A percentile compares a stretch with the other conserved stretches of the same genome.
These are phyloP conservation scores for Aspergillus ustus DNA, from an alignment of 2,329 filamentous ascomycete species.

Conservation along the genomic window DNA sequence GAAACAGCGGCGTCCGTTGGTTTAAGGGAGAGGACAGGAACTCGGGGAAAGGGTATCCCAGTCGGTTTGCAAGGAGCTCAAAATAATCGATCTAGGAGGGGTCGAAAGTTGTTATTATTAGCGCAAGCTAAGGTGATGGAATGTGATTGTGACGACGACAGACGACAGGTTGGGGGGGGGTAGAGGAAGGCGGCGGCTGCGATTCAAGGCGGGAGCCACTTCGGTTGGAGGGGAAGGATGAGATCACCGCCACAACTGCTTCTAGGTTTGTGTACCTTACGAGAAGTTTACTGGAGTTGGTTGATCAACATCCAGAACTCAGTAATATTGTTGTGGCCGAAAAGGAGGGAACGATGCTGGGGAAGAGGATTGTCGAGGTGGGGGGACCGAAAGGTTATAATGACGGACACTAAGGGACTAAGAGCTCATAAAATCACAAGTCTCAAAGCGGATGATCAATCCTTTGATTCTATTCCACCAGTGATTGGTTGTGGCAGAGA, in stretches of 20 bases:
- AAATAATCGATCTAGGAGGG: slow-evolving; percentile 16
- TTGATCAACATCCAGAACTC: background rate
- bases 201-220: slow-evolving; percentile 18
- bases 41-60: slow-evolving; percentile 3
- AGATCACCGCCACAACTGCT: slow-evolving; percentile 6
- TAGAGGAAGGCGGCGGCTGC: slow-evolving; percentile 22
- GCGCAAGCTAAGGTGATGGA: slow-evolving; percentile 14
- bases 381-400: slow-evolving; percentile 7
- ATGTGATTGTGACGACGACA: slow-evolving; percentile 20
- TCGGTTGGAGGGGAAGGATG: background rate
- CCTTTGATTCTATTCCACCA: background rate
- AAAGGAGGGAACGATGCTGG: background rate
- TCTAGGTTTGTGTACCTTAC: slow-evolving; percentile 5
- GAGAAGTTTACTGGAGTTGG: background rate
- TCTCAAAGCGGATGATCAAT: slow-evolving; percentile 10
- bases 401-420: slow-evolving; percentile 1
- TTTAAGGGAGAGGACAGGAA: slow-evolving; percentile 18
- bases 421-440: background rate
- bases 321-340: background rate
- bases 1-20: slow-evolving; percentile 9
- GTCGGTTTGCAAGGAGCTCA: slow-evolving; percentile 8
- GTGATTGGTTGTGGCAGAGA: slow-evolving; percentile 11
- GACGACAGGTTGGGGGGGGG: slow-evolving; percentile 1
- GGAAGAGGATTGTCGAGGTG: background rate
- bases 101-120: slow-evolving; percentile 16